Conservation (phyloP, 2,329 filamentous ascomycete species). For the Pyrenophora teres region DNA sequence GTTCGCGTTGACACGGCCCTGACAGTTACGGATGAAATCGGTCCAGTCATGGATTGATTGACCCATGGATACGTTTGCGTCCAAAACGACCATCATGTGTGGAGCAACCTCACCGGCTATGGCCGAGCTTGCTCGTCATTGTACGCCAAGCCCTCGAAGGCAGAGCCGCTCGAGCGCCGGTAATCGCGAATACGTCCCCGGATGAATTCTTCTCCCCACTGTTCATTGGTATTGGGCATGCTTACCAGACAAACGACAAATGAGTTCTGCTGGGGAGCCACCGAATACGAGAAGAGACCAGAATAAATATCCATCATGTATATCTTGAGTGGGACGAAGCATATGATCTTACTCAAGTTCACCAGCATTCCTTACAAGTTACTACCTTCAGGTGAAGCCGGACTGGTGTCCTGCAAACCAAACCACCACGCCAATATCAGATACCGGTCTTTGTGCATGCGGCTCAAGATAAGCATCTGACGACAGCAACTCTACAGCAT, state of each 20-base stretch:
- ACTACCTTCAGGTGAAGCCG: neutral
- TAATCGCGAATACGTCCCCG: conserved; percentile 17
- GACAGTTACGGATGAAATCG: conserved; percentile 16
- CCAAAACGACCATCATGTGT: conserved; percentile 15
- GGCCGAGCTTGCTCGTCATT: conserved; percentile 10
- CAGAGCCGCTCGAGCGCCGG: conserved; percentile 13
- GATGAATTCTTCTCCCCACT: conserved; percentile 18
- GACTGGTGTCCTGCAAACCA: conserved; percentile 1
- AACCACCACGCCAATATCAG: conserved; percentile 10
- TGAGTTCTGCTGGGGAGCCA: conserved; percentile 5
- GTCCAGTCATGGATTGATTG: conserved; percentile 5
- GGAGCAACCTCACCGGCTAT: conserved; percentile 6
- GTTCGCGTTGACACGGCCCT: conserved; percentile 18
- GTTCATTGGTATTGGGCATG: conserved; percentile 32
- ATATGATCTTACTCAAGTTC: neutral
- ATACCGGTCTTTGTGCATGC: conserved; percentile 30
- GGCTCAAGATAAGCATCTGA: conserved; percentile 47
- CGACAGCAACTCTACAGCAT: conserved; percentile 39
- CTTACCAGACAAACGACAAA: conserved; percentile 36
- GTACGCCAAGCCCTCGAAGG: conserved; percentile 12
- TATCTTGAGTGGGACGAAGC: conserved; percentile 10
- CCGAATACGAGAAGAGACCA: conserved; percentile 16
- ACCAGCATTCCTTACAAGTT: neutral
- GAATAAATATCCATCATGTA: conserved; percentile 13
- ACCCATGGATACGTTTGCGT: conserved; percentile 19